Conservation (phyloP, 2,329 filamentous ascomycete species). For the Thermothelomyces thermophilus region DNA sequence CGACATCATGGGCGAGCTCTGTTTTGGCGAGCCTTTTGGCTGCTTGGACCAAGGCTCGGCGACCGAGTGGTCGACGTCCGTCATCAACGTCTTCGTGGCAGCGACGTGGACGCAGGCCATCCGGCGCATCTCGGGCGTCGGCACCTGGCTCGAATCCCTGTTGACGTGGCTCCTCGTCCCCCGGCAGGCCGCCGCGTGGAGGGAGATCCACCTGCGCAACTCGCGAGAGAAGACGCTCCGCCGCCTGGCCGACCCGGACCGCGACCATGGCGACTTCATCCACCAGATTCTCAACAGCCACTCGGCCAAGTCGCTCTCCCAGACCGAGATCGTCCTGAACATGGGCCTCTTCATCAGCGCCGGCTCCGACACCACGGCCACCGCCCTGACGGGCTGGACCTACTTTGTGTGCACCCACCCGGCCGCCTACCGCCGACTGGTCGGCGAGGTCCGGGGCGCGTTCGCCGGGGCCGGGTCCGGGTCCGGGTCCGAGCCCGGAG, state of each 20-base stretch:
- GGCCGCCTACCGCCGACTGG: neutral
- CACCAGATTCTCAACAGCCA: constrained; percentile 1
- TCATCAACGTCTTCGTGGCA: neutral
- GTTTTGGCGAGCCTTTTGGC: neutral
- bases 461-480: neutral
- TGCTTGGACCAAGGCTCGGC: constrained; percentile 1
- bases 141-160: neutral
- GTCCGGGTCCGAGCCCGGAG: no score
- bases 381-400: constrained; percentile 1
- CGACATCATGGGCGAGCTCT: constrained; percentile 2
- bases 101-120: constrained; percentile 2
- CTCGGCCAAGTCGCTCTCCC: neutral
- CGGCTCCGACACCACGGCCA: constrained; percentile 2
- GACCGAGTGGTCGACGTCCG: neutral
- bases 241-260: constrained; percentile 1
- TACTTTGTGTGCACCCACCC: neutral
- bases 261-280: constrained; percentile 2
- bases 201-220: neutral
- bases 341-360: constrained; percentile 3
- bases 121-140: neutral
- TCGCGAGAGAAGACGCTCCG: neutral
- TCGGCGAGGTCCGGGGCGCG: neutral
- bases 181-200: neutral
- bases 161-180: neutral
- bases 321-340: constrained; percentile 1